Evolutionary conservation across 2,329 filamentous ascomycete species (phyloP), one percentile per base, ranked within the genome.

Genomic region (Fusarium veterinarium): DNA sequence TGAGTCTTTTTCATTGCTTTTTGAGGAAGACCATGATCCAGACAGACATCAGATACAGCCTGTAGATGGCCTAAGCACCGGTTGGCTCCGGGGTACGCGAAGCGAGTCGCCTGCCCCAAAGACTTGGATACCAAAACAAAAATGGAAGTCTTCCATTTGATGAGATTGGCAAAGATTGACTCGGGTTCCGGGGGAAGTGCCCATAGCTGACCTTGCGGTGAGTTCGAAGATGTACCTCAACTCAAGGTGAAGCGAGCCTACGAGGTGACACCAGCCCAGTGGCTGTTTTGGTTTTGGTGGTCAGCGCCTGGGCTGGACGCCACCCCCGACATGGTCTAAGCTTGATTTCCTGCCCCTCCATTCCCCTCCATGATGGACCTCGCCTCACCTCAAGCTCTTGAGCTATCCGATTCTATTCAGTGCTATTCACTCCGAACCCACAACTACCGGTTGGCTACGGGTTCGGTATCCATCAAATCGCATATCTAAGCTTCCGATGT

Each of bases 371-470:
- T 25, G 20, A 52, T 42, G 38, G 48, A 46, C 62, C 46, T 67
- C 46, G 64, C 48, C 69, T 67, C 53, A 58, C 46, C 40, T 69
- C 52, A 69, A 72, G 70, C 60, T 52, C 69, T 55, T 58, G 38
- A 63, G 60, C 41, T 71, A 59, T 66, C 58, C 44, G 52, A 61
- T 53, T 57, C 48, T 55, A 67, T 67, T 66, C 57, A 44, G 57
- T 40, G 33, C 55, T 60, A 31, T 57, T 68, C 60, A 75, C 60
- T 66, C 57, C 35, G 28, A 61, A 55, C 55, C 71, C 68, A 68
- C 62, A 64, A 63, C 52, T 60, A 49, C 73, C 75, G 72, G 75
- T 60, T 67, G 73, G 58, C 57, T 64, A 74, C 73, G 74, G 75
- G 58, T 66, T 72, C 64, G 57, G 44, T 59, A 30, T 60, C 56